Conservation (phyloP, 2,329 filamentous ascomycete genomes). For the Talaromyces funiculosus region DNA sequence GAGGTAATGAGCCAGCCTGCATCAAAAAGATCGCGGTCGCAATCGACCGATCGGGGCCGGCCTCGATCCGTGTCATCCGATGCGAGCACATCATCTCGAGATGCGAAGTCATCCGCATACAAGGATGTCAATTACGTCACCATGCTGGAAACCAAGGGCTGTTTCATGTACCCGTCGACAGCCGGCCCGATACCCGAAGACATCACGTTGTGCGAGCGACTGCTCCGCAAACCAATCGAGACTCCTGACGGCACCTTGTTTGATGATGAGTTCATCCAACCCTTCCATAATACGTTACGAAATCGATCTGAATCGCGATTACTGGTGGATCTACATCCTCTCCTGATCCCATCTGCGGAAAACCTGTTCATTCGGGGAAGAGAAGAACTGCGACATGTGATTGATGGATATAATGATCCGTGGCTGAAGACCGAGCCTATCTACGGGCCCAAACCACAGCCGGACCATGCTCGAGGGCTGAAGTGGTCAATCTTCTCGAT, state of each 20-base stretch:
- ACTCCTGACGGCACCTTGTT: not conserved
- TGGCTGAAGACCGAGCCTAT: slow-evolving; percentile 10
- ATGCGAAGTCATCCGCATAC: no score
- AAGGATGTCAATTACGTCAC: no score
- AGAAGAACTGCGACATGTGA: not conserved
- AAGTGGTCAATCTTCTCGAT: not conserved
- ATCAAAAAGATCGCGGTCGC: no score
- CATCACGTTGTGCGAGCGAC: not conserved
- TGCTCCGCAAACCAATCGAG: not conserved
- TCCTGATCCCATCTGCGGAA: not conserved
- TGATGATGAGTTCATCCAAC: not conserved
- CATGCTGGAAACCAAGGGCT: no score
- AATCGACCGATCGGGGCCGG: no score
- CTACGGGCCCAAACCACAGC: slow-evolving; percentile 3
- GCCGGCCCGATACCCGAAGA: not conserved
- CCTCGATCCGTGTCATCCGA: no score
- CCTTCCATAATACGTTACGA: not conserved
- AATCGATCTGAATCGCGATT: not conserved
- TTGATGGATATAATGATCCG: slow-evolving; percentile 1
- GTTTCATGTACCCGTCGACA: no score
- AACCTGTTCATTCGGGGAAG: not conserved
- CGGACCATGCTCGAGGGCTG: not conserved
- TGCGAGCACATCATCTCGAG: no score
- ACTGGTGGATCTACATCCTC: not conserved
- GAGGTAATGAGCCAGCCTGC: no score